Evolutionary conservation across 1,284 basidiomycete species (phyloP), one percentile per base, ranked within the genome.

Genomic region (Puccinia polysora): DNA sequence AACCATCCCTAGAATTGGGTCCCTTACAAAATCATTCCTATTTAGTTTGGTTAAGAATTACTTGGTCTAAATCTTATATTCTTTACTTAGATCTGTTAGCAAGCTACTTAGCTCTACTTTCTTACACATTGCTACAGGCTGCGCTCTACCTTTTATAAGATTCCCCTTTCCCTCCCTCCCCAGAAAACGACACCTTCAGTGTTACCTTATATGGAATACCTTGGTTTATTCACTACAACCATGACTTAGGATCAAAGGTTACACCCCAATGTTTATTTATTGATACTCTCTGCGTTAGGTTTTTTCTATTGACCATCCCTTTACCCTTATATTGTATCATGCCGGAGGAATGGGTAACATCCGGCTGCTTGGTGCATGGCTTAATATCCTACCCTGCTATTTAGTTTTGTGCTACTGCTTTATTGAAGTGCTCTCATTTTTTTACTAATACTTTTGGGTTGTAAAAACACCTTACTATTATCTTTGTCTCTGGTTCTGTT

Each of bases 41-140:
- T 49, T 49, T 49, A 49, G 47, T 49, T 49, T 23, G 47, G 47
- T 49, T 49, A 49, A 49, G 47, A 49, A 49, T 49, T 49, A 49
- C 47, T 49, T 23, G 47, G 47, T 49, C 47, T 49, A 49, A 49
- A 49, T 23, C 47, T 49, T 49, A 49, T 49, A 15, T 49, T 49
- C 47, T 49, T 49, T 49, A 49, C 47, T 49, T 49, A 49, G 18
- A 49, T 49, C 47, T 49, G 47, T 49, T 49, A 49, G 47, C 47
- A 49, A 49, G 47, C 18, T 49, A n/a, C 47, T 49, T 49, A 49
- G 47, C 47, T 49, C 47, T 49, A 49, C 47, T 49, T 49, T 23
- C 47, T 49, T 49, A 49, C 47, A 49, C 47, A 49, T 49, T 23
- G 47, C 47, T 49, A 15, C 18, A 49, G 47, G 47, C 47, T 49